phyloP scores from a whole-genome alignment of 495 filamentous ascomycete species.

The Podospora appendiculata region DNA sequence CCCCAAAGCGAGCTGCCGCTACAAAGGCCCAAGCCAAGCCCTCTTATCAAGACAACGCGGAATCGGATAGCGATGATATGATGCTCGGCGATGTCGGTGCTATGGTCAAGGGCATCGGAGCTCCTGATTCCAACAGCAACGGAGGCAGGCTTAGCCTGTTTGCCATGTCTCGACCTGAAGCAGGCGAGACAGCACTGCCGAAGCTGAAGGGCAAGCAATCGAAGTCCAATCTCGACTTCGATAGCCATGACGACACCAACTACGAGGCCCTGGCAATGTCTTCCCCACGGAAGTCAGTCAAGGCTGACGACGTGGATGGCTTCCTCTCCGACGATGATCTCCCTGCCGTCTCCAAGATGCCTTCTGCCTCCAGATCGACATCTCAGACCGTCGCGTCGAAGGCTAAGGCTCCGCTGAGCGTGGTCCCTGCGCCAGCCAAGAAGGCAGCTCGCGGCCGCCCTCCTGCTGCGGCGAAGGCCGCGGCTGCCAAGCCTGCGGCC shows the following conservation, averaged over 20 bases:
- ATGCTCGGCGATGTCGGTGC: constrained; percentile 76
- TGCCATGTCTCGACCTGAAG: constrained; percentile 61
- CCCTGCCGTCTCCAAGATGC: constrained; percentile 28
- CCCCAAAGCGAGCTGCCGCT: constrained; percentile 31
- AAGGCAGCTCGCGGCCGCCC: constrained; percentile 40
- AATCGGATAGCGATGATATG: constrained; percentile 44
- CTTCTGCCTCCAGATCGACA: constrained; percentile 26
- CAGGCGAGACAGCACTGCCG: constrained; percentile 29
- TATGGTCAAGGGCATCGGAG: constrained; percentile 85
- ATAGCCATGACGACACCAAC: constrained; percentile 71
- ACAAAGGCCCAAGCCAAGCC: constrained; percentile 26
- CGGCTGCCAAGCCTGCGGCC: constrained; percentile 22
- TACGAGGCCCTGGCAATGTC: constrained; percentile 70
- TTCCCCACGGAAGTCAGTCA: constrained; percentile 41
- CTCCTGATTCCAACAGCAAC: constrained; percentile 26
- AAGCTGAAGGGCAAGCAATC: constrained; percentile 47
- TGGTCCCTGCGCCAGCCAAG: constrained; percentile 38
- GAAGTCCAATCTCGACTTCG: constrained; percentile 44
- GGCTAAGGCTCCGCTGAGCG: constrained; percentile 24
- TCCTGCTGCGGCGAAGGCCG: constrained; percentile 29
- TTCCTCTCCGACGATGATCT: constrained; percentile 50
- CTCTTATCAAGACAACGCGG: constrained; percentile 35
- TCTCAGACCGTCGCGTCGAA: constrained; percentile 30
- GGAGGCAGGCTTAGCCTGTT: constrained; percentile 58
- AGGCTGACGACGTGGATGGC: constrained; percentile 54